These are phyloP conservation scores for Primulina eburnea DNA, from an alignment of 257 asterid genomes.

Conservation along the genomic window DNA sequence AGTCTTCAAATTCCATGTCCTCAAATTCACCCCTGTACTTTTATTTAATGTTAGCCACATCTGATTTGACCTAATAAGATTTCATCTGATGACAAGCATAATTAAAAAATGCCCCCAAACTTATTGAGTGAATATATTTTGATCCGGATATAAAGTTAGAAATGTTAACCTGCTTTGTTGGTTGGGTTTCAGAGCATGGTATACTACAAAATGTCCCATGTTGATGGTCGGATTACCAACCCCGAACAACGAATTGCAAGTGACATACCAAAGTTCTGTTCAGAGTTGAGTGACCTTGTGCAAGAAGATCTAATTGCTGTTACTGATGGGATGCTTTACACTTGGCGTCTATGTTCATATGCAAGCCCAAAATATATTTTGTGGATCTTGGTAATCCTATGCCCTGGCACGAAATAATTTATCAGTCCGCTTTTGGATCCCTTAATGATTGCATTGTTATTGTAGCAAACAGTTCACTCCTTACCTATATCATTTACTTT, in stretches of 20 bases:
- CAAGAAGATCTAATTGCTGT: slow-evolving; percentile 94
- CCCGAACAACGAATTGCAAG: slow-evolving; percentile 99
- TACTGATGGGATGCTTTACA: slow-evolving; percentile 85
- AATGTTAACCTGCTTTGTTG: slow-evolving; percentile 20
- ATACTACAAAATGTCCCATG: slow-evolving; percentile 96
- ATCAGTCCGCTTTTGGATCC: slow-evolving; percentile 19
- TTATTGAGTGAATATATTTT: slow-evolving; percentile 17
- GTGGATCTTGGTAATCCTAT: slow-evolving; percentile 77
- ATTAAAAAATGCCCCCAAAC: slow-evolving; percentile 11
- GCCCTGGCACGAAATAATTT: slow-evolving; percentile 15
- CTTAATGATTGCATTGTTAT: slow-evolving; percentile 16
- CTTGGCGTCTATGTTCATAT: slow-evolving; percentile 98
- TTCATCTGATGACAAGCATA: slow-evolving; percentile 17
- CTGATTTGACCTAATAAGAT: not conserved
- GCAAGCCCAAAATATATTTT: slow-evolving; percentile 96
- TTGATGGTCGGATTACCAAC: slow-evolving; percentile 89
- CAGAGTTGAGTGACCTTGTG: slow-evolving; percentile 96
- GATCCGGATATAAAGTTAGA: slow-evolving; percentile 23
- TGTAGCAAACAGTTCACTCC: slow-evolving; percentile 23
- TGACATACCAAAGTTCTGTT: slow-evolving; percentile 93
- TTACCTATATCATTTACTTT: slow-evolving; percentile 31
- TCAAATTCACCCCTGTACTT: no score
- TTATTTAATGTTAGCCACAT: slow-evolving; percentile 9
- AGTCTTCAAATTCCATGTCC: no score
- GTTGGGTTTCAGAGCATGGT: slow-evolving; percentile 77